These are phyloP conservation scores for Pseudozyma pruni DNA, from an alignment of 1,284 basidiomycete genomes.

Conservation along the genomic window DNA sequence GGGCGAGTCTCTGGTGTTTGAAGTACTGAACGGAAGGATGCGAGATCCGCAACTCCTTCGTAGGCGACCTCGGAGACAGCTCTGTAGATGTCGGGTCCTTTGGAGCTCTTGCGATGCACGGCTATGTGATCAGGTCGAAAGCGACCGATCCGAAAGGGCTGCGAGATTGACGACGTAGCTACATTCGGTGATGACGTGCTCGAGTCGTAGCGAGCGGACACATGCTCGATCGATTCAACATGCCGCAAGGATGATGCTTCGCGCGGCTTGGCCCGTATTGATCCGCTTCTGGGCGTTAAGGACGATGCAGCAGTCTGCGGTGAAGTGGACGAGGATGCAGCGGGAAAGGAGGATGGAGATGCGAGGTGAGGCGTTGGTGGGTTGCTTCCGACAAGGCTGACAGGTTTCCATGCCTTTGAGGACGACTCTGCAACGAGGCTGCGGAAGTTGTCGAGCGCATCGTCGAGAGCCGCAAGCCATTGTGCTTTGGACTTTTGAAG, in stretches of 20 bases:
- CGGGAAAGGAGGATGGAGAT: slow-evolving; percentile 21
- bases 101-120: slow-evolving; percentile 69
- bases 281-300: slow-evolving; percentile 1
- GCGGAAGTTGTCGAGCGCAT: slow-evolving; percentile 47
- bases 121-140: slow-evolving; percentile 68
- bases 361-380: slow-evolving; percentile 26
- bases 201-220: slow-evolving; percentile 11
- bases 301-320: slow-evolving; percentile 8
- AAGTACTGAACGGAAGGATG: slow-evolving; percentile 84
- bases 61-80: slow-evolving; percentile 81
- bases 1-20: slow-evolving; percentile 81
- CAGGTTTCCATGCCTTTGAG: slow-evolving; percentile 51
- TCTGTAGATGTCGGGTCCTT: slow-evolving; percentile 81
- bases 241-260: slow-evolving; percentile 39
- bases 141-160: slow-evolving; percentile 27
- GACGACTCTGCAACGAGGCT: slow-evolving; percentile 47
- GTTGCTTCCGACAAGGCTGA: slow-evolving; percentile 27
- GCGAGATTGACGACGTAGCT: slow-evolving; percentile 1
- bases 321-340: slow-evolving; percentile 4
- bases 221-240: slow-evolving; percentile 34
- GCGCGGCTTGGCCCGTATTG: slow-evolving; percentile 15
- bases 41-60: slow-evolving; percentile 75
- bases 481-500: slow-evolving; percentile 47
- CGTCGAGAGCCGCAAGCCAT: slow-evolving; percentile 53
- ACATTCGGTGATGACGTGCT: slow-evolving; percentile 4